phyloP scores from a whole-genome alignment of 1,139 yeast genomes.

The Meyerozyma smithsonii region DNA sequence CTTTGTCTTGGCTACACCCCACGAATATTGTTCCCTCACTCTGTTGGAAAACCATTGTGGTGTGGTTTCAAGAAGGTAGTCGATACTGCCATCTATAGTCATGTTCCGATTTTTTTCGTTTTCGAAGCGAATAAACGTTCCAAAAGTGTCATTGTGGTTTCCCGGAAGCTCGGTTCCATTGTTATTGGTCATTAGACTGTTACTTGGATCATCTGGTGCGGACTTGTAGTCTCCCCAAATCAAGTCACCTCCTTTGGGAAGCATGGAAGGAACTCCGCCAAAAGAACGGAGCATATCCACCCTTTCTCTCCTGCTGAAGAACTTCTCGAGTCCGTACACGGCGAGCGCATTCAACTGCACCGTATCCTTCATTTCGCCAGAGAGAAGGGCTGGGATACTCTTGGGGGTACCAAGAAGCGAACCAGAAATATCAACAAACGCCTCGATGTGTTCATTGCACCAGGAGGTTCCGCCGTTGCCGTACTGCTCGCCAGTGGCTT shows the following conservation, averaged over 20 bases:
- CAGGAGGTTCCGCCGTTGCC: conserved; percentile 88
- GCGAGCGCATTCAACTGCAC: conserved; percentile 91
- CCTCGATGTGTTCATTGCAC: conserved; percentile 80
- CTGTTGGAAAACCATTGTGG: conserved; percentile 75
- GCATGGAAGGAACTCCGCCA: conserved; percentile 93
- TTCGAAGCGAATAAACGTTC: conserved; percentile 69
- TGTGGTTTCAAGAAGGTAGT: conserved; percentile 55
- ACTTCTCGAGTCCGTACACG: conserved; percentile 89
- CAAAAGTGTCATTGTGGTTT: conserved; percentile 48
- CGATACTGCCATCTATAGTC: conserved; percentile 64
- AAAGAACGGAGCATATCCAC: conserved; percentile 79
- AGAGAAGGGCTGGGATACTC: conserved; percentile 80
- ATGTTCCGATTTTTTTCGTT: conserved; percentile 40
- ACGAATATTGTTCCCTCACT: conserved; percentile 67
- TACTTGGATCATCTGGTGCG: conserved; percentile 60
- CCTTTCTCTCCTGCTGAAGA: conserved; percentile 85
- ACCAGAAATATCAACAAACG: conserved; percentile 84
- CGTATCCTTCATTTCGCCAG: conserved; percentile 98
- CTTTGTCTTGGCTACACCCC: conserved; percentile 61
- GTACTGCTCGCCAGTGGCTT: conserved; percentile 69
- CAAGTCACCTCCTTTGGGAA: conserved; percentile 89
- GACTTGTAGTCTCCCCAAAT: conserved; percentile 73
- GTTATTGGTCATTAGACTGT: conserved; percentile 22
- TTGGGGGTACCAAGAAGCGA: conserved; percentile 90
- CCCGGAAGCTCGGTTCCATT: conserved; percentile 22